A percentile compares a stretch with the other conserved stretches of the same genome.
Evolutionary conservation across 305 asterid species (phyloP).

Genomic region (Salvia sclarea): DNA sequence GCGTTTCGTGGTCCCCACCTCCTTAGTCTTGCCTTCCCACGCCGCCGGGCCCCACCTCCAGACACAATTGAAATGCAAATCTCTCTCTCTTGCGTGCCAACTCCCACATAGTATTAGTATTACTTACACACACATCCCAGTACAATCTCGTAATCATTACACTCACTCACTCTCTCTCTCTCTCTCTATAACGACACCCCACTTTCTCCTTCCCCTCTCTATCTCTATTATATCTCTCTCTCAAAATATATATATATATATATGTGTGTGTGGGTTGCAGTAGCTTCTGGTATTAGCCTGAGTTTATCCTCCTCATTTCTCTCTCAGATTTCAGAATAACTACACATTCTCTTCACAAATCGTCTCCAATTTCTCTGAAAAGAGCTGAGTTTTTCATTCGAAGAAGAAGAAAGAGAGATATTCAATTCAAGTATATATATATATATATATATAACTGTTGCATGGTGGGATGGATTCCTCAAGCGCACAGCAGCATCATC

Average conservation of each 20-base stretch:
- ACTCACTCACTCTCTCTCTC: slow-evolving; percentile 33
- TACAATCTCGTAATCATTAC: slow-evolving; percentile 53
- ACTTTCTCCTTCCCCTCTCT: slow-evolving; percentile 18
- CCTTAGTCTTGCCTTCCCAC: slow-evolving; percentile 37
- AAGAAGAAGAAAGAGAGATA: not conserved
- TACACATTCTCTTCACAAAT: not conserved
- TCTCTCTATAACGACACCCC: slow-evolving; percentile 24
- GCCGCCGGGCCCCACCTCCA: slow-evolving; percentile 41
- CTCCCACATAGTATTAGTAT: slow-evolving; percentile 31
- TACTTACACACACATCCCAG: slow-evolving; percentile 45
- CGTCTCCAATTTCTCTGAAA: not conserved
- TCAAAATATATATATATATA: not conserved
- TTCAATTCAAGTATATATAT: too few relatives aligned
- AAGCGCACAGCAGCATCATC: slow-evolving; percentile 49
- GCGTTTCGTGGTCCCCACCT: slow-evolving; percentile 20
- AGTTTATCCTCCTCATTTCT: not conserved
- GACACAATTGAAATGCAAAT: slow-evolving; percentile 20
- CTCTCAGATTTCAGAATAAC: not conserved
- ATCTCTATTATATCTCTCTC: slow-evolving; percentile 29
- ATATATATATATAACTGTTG: too few relatives aligned
- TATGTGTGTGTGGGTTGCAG: not conserved
- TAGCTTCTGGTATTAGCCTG: slow-evolving; percentile 23
- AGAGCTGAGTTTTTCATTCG: not conserved
- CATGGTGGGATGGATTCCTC: slow-evolving; percentile 72
- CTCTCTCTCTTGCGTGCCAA: slow-evolving; percentile 30